Conservation (phyloP, 495 filamentous ascomycete species). For the Pseudoneurospora amorphoporcata region DNA sequence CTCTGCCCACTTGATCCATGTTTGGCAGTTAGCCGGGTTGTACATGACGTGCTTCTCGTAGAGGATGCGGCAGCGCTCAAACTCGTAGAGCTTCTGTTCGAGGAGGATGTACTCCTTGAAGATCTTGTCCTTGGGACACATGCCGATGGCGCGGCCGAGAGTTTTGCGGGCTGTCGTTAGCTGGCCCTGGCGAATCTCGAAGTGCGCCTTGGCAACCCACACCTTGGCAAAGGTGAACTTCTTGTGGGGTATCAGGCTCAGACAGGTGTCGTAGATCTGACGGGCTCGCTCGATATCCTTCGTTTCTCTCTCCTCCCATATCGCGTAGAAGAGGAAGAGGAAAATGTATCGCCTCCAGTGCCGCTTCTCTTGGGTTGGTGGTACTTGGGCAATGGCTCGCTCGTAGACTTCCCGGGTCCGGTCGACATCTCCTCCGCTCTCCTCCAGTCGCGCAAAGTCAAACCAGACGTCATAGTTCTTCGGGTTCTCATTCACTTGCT, state of each 20-base stretch:
- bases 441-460: constrained; percentile 86
- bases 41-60: constrained; percentile 91
- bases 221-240: constrained; percentile 96
- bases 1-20: constrained; percentile 93
- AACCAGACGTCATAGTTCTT: constrained; percentile 97
- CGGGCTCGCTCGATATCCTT: constrained; percentile 71
- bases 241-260: constrained; percentile 86
- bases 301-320: constrained; percentile 83
- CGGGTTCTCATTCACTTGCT: constrained; percentile 82
- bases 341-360: constrained; percentile 98
- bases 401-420: constrained; percentile 89
- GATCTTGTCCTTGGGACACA: constrained; percentile 90
- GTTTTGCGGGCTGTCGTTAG: constrained; percentile 73
- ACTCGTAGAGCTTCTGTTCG: constrained; percentile 87
- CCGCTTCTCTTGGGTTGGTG: constrained; percentile 90
- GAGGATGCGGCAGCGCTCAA: constrained; percentile 75
- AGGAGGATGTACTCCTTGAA: constrained; percentile 90
- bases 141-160: constrained; percentile 79
- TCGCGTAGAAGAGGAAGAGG: constrained; percentile 93
- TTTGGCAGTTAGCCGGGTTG: constrained; percentile 78
- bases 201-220: constrained; percentile 88
- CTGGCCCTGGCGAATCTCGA: constrained; percentile 81
- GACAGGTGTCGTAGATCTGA: constrained; percentile 81
- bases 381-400: constrained; percentile 89
- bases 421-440: constrained; percentile 67